Conservation (phyloP, 805 yeast species). For the Lipomyces kockii region DNA sequence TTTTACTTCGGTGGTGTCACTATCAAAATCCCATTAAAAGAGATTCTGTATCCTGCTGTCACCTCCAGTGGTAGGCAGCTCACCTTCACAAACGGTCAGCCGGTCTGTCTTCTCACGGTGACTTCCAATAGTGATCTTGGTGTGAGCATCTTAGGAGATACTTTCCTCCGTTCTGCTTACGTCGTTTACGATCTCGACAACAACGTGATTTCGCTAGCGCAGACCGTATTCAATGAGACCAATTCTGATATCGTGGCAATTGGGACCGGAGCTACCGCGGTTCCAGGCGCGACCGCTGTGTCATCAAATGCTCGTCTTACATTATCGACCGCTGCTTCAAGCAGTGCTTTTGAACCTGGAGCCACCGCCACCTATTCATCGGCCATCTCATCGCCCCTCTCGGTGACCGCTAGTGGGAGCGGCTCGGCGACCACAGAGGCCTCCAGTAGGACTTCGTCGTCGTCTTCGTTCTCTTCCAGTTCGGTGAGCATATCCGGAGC, state of each 20-base stretch:
- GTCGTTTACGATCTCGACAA: conserved; percentile 69
- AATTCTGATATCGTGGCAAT: conserved; percentile 38
- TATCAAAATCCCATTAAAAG: conserved; percentile 53
- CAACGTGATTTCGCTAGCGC: conserved; percentile 60
- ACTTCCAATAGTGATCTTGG: conserved; percentile 43
- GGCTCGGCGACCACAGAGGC: conserved; percentile 12
- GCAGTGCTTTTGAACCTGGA: not conserved
- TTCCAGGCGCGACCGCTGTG: conserved; percentile 17
- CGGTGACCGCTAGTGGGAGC: not conserved
- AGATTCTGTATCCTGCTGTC: conserved; percentile 33
- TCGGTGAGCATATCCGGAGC: conserved; percentile 20
- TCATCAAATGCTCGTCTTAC: conserved; percentile 3
- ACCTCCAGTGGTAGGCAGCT: conserved; percentile 29
- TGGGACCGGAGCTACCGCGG: conserved; percentile 14
- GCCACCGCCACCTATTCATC: not conserved
- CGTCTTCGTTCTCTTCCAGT: conserved; percentile 13
- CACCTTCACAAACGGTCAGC: conserved; percentile 35
- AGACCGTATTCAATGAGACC: conserved; percentile 44
- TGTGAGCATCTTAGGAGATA: conserved; percentile 62
- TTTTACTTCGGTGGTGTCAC: conserved; percentile 58
- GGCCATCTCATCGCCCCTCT: not conserved
- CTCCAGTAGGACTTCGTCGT: conserved; percentile 20
- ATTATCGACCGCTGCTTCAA: not conserved
- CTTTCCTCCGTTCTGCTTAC: conserved; percentile 66
- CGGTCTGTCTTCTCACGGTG: conserved; percentile 39